Evolutionary conservation across 257 asterid species (phyloP), one percentile per base, ranked within the genome.

Genomic region (Penstemon newberryi): DNA sequence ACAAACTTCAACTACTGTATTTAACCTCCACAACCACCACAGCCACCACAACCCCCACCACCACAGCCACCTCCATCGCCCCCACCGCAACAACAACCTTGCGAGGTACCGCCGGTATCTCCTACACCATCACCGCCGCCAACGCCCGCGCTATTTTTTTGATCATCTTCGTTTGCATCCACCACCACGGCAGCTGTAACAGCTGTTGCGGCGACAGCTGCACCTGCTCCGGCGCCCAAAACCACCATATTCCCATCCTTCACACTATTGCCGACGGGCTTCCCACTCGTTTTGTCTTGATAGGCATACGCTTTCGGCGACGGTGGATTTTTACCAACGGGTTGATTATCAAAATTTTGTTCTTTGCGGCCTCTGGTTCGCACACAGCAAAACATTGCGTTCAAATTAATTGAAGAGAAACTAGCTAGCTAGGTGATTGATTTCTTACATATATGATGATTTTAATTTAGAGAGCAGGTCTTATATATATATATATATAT

Each of bases 161-260:
- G 50, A 2, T 25, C 52, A 11, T 47, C 52, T 5, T 41, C 40
- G 33, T 55, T 45, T 51, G 38, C 51, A 8, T 50, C 39, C 38
- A 51, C 5, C 60, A 74, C 75, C 51, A 63, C 79, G 45, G 62
- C 75, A 25, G 55, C 74, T 1, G 79, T 69, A 9, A 50, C 77
- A 3, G 38, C 62, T 18, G 60, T 58, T 1, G 74, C 74, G 8
- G 66, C 78, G 6, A 19, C 41, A 6, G 67, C 67, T 3, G n/a
- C 57, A 8, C 79, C 79, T 18, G 75, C 79, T 56, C 75, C 79
- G 2, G 75, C 72, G n/a, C n/a, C n/a, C 7, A 75, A 64, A 43
- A 75, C 64, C 15, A 37, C 56, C 75, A 75, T 75, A 38, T 70
- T 69, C 11, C 79, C 79, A 44, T 75, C 79, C 45, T 50, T 67